Evolutionary conservation across 1,139 yeast genomes (phyloP), one percentile per base, ranked within the genome.

Genomic region (Neolecta irregularis): DNA sequence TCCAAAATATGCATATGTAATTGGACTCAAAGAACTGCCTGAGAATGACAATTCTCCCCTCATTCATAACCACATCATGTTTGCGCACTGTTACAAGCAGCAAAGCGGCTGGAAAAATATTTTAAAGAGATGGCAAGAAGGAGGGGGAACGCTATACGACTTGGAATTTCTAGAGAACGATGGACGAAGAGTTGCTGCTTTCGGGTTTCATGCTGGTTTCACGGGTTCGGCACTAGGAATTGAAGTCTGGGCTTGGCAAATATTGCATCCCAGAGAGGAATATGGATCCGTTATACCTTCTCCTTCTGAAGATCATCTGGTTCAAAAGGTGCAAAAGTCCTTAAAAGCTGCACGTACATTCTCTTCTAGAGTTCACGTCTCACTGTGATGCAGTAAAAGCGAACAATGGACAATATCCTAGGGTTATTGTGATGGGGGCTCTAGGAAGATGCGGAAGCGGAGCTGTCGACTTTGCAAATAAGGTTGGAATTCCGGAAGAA

Each of bases 381-480:
- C n/a, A n/a, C n/a, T n/a, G n/a, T n/a, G 61, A 54, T 26, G 93
- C 92, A 11, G 62, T 72, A 43, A 62, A 23, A 16, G 33, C 32
- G 34, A 11, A 24, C 6, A 26, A 21, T 16, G 25, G 26, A 12
- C 25, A 39, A n/a, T 18, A 18, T 7, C 41, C 41, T 6, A 26
- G 25, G 13, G 32, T 39, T 12, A 66, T 88, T 49, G 76, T 88
- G 38, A 88, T 88, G 55, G 99, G 99, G 53, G 98, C 98, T 18
- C 67, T 85, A 42, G 99, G 98, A 44, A 77, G 99, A 65, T 88
- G 98, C 61, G 99, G 99, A 40, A 74, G 92, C n/a, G 99, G 99
- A 54, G 96, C 99, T 24, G 63, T 80, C 47, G 91, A 78, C 48
- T 65, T 83, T 42, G 70, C 81, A 60, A 67, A 65, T 48, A 77